Base-by-base conservation (phyloP, 169 alveolate species). In the Cytauxzoon felis region DNA sequence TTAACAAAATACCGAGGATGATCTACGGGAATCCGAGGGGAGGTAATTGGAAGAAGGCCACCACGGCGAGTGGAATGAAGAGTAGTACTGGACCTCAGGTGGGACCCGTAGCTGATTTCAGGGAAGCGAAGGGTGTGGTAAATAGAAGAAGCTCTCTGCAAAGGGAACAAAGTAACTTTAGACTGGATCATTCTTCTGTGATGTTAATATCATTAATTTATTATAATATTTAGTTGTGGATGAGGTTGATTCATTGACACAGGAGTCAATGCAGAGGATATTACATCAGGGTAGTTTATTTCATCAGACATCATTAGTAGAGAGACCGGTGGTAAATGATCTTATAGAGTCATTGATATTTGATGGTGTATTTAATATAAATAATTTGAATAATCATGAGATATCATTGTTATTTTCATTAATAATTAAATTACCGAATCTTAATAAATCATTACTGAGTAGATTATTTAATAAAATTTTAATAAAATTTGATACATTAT, bases 241-340 rank as follows among this genome's bases (percentile, higher is more conserved):
- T 63, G 84, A 73, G 42, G 79, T 64, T 26, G 57, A 33, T 11
- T 52, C 16, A 56, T 49, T 73, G 11, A 43, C 79, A 3, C 43
- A 52, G 32, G 84, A 73, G 29, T 73, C 76, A 26, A 56, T 73
- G 11, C 84, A 73, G 43, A 58, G 71, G 60, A 63, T 73, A 32
- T 64, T 73, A 33, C 63, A 56, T 59, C 84, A 73, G 38, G 84
- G 84, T 19, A 33, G 67, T 30, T 48, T 68, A 40, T 73, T 73
- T 41, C 84, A 73, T 63, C n/a, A n/a, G n/a, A n/a, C n/a, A n/a
- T n/a, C n/a, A n/a, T n/a, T n/a, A n/a, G n/a, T n/a, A n/a, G n/a
- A n/a, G n/a, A n/a, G n/a, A n/a, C n/a, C n/a, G n/a, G n/a, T 24
- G 42, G 8, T 33, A 0, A 9, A 34, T 11, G 73, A 54, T 26